These are phyloP conservation scores for Cryoendolithus antarcticus DNA, from an alignment of 2,329 filamentous ascomycete species.

Conservation along the genomic window DNA sequence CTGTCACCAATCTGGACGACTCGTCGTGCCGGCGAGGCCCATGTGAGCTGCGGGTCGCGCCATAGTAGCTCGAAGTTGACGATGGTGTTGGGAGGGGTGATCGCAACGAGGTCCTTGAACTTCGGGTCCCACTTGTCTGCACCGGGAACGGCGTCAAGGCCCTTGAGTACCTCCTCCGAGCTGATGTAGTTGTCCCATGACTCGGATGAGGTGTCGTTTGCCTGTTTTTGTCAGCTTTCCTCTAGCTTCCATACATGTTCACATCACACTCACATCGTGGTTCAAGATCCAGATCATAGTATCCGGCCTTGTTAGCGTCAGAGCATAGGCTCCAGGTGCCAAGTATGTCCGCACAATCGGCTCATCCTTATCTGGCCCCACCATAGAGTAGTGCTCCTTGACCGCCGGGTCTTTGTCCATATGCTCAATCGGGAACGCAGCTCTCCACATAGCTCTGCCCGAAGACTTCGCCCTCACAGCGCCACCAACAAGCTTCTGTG, in stretches of 20 bases:
- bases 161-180: conserved; percentile 17
- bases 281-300: conserved; percentile 36
- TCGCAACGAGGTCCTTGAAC: conserved; percentile 32
- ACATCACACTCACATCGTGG: conserved; percentile 21
- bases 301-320: conserved; percentile 30
- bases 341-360: conserved; percentile 32
- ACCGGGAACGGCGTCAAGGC: conserved; percentile 3
- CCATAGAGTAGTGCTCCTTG: conserved; percentile 28
- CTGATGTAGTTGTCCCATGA: conserved; percentile 34
- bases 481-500: conserved; percentile 29
- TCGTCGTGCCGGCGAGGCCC: conserved; percentile 36
- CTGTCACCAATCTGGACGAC: conserved; percentile 42
- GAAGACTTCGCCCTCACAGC: conserved; percentile 25
- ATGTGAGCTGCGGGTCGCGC: conserved; percentile 39
- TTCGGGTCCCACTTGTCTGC: conserved; percentile 28
- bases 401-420: conserved; percentile 30
- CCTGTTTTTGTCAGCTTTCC: conserved; percentile 5
- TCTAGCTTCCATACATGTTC: not conserved
- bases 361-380: conserved; percentile 16
- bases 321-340: conserved; percentile 26
- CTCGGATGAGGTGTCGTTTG: conserved; percentile 17
- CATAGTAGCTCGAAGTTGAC: conserved; percentile 47
- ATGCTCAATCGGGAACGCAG: conserved; percentile 23
- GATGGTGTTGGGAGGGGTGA: conserved; percentile 16
- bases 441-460: conserved; percentile 16